Percentiles rank a stretch among this genome's conserved stretches.
Evolutionary conservation across 2,329 filamentous ascomycete genomes (phyloP).

Genomic region (Samsoniella hepiali): DNA sequence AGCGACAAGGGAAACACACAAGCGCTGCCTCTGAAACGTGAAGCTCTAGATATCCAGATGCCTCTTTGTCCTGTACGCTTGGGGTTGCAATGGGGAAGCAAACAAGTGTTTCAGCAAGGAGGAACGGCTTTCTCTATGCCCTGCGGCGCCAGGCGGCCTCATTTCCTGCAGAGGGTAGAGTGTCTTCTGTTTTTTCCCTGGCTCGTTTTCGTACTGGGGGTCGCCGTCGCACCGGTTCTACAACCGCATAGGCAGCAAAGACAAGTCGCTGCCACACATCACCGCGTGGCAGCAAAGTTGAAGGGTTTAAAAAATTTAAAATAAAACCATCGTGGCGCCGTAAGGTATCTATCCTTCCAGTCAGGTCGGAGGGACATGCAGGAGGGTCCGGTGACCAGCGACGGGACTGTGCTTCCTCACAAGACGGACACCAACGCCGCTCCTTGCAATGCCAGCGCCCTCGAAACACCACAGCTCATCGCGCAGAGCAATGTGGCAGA

Average conservation of each 20-base stretch:
- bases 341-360: constrained; percentile 7
- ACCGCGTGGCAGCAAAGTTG: neutral
- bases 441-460: neutral
- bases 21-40: constrained; percentile 12
- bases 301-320: neutral
- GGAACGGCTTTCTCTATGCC: neutral
- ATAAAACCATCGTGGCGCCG: constrained; percentile 2
- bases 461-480: constrained; percentile 14
- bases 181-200: neutral
- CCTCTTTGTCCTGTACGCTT: neutral
- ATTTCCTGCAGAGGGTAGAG: too few relatives aligned
- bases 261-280: constrained; percentile 4
- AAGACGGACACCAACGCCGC: neutral
- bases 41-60: neutral
- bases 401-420: constrained; percentile 9
- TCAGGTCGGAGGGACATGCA: constrained; percentile 14
- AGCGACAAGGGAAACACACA: constrained; percentile 7
- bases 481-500: constrained; percentile 1
- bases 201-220: neutral
- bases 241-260: constrained; percentile 12
- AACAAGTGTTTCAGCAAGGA: constrained; percentile 2
- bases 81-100: neutral
- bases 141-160: neutral
- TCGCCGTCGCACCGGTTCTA: constrained; percentile 1
- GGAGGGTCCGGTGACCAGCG: constrained; percentile 17